Conservation (phyloP, 331 rosid genomes). For the Arachis monticola region DNA sequence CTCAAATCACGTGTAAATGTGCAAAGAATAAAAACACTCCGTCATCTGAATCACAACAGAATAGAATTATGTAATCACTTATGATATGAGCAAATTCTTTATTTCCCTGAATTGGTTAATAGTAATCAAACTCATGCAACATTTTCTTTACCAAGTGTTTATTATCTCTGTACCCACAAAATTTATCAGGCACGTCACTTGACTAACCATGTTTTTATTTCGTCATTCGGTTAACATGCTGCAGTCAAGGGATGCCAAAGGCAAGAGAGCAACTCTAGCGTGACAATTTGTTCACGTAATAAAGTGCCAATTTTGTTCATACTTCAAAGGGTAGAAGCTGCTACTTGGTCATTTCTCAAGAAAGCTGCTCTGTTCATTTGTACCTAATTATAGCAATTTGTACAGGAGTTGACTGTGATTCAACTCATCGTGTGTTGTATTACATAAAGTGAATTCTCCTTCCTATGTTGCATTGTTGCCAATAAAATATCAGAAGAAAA, state of each 20-base stretch:
- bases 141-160: slow-evolving; percentile 7
- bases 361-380: slow-evolving; percentile 23
- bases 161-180: not conserved
- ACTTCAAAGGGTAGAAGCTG: slow-evolving; percentile 15
- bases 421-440: slow-evolving; percentile 33
- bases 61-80: not conserved
- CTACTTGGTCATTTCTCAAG: slow-evolving; percentile 19
- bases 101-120: slow-evolving; percentile 30
- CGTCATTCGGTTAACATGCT: slow-evolving; percentile 30
- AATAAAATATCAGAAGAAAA: slow-evolving; percentile 28
- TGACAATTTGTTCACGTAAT: slow-evolving; percentile 39
- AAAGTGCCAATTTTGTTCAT: slow-evolving; percentile 11
- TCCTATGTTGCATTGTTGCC: not conserved
- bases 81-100: slow-evolving; percentile 16
- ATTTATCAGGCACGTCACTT: not conserved
- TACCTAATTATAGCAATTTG: slow-evolving; percentile 27
- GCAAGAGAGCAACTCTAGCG: slow-evolving; percentile 94
- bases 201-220: slow-evolving; percentile 18
- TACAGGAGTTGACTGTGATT: slow-evolving; percentile 30
- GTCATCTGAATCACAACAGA: not conserved
- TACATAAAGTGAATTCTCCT: slow-evolving; percentile 27
- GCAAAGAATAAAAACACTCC: not conserved
- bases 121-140: not conserved
- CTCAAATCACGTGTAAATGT: not conserved
- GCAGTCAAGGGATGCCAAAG: slow-evolving; percentile 94